Evolutionary conservation across 2,329 filamentous ascomycete species (phyloP), one percentile per base, ranked within the genome.

Genomic region (Aspergillus novofumigatus): DNA sequence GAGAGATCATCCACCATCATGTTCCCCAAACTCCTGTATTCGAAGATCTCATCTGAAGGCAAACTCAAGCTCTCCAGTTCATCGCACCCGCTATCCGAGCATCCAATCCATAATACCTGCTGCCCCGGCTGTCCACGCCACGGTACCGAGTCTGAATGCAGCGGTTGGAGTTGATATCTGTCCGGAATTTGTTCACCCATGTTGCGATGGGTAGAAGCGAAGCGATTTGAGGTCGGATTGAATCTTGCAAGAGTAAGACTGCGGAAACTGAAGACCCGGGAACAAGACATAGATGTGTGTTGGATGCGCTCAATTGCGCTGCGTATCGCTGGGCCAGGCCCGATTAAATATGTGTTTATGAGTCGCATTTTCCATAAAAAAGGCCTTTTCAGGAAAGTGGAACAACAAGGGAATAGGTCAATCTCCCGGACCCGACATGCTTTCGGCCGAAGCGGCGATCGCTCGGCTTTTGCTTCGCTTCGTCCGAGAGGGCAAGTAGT

Each of bases 1-100:
- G 64, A 65, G 4, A 66, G 21, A 32, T 65, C 63, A 32, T 63
- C 55, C 9, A 66, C 59, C n/a, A 62, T 55, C 59, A 65, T 65
- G 32, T 65, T 65, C 4, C 63, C 59, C 9, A 66, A 38, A 26
- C 62, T 63, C 6, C 60, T 56, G 41, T 59, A 63, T 25, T 60
- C 63, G 4, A 65, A 49, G 32, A 63, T 54, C 29, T 66, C 58
- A n/a, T 61, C 59, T 1, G 51, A 54, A 1, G 57, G 56, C 25
- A 62, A 53, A 23, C 60, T 29, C 7, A 60, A 42, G 7, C 53
- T 54, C 4, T 49, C 61, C 1, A 53, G 63, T 38, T 65, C 62
- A 53, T 61, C 52, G 26, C 54, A 58, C 28, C 57, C 35, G 28
- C 60, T 65, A 51, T 63, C 63, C 6, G 59, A 65, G 51, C 60